Conservation (phyloP, 805 yeast genomes). For the Wickerhamomyces kurtzmanii region DNA sequence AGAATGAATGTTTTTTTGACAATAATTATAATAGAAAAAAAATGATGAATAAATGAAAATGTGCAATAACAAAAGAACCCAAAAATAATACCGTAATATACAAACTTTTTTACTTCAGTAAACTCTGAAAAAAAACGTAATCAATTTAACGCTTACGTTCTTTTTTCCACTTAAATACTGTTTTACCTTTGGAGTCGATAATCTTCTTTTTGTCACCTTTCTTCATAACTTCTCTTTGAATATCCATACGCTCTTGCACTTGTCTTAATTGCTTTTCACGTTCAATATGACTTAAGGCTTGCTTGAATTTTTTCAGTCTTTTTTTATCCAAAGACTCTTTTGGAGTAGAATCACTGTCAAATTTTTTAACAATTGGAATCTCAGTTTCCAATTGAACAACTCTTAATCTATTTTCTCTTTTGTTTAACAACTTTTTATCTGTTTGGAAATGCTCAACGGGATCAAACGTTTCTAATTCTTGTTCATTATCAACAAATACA, state of each 20-base stretch:
- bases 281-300: slow-evolving; percentile 54
- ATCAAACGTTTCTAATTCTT: slow-evolving; percentile 46
- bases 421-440: slow-evolving; percentile 46
- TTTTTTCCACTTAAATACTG: slow-evolving; percentile 77
- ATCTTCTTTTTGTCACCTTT: slow-evolving; percentile 80
- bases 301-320: slow-evolving; percentile 50
- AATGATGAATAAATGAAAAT: too few relatives aligned
- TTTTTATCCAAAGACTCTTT: slow-evolving; percentile 35
- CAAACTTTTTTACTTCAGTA: too few relatives aligned
- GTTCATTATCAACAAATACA: slow-evolving; percentile 65
- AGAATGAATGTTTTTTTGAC: too few relatives aligned
- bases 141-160: slow-evolving; percentile 49
- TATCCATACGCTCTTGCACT: slow-evolving; percentile 64
- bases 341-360: slow-evolving; percentile 19
- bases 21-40: too few relatives aligned
- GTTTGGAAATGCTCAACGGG: slow-evolving; percentile 66
- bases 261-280: slow-evolving; percentile 58
- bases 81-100: too few relatives aligned
- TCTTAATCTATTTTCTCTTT: slow-evolving; percentile 66
- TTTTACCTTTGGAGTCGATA: slow-evolving; percentile 54
- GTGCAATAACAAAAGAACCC: too few relatives aligned
- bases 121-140: too few relatives aligned
- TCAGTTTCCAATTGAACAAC: slow-evolving; percentile 44
- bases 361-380: slow-evolving; percentile 14
- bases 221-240: slow-evolving; percentile 83